Evolutionary conservation across 306 rosid species (phyloP).

Genomic region (Vigna hirtella): DNA sequence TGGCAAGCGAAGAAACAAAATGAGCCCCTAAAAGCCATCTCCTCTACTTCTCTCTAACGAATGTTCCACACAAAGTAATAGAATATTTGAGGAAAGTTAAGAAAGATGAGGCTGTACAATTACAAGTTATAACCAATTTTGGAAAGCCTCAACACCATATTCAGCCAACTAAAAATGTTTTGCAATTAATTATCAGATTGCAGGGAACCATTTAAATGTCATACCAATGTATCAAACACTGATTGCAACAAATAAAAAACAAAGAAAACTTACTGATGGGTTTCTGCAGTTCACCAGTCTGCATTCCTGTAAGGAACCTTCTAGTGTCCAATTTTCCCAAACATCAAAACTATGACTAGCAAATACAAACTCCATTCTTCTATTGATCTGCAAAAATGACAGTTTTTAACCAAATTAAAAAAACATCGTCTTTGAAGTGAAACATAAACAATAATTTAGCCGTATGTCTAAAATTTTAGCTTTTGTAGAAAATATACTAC

Average conservation of each 20-base stretch:
- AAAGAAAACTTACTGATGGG: constrained; percentile 63
- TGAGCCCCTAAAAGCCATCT: constrained; percentile 6
- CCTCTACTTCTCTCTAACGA: constrained; percentile 6
- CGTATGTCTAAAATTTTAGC: constrained; percentile 1
- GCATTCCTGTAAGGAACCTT: constrained; percentile 89
- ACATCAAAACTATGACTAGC: constrained; percentile 99
- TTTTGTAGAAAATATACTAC: constrained; percentile 20
- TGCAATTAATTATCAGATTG: constrained; percentile 16
- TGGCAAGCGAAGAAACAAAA: constrained; percentile 24
- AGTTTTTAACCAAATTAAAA: constrained; percentile 32
- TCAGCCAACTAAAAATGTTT: constrained; percentile 17
- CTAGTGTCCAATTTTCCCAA: constrained; percentile 94
- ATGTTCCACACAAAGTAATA: background rate
- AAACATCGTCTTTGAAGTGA: constrained; percentile 29
- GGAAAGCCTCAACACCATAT: constrained; percentile 33
- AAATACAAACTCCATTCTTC: constrained; percentile 92
- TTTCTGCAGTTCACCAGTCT: constrained; percentile 92
- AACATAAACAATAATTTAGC: constrained; percentile 31
- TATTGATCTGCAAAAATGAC: constrained; percentile 77
- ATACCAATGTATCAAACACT: constrained; percentile 11
- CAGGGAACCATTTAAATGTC: constrained; percentile 20
- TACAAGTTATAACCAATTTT: background rate
- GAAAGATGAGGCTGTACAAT: constrained; percentile 1
- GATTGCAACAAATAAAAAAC: constrained; percentile 31
- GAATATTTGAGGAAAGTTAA: constrained; percentile 15